Evolutionary conservation across 2,329 filamentous ascomycete genomes (phyloP).

Genomic region (Bipolaris cookei): DNA sequence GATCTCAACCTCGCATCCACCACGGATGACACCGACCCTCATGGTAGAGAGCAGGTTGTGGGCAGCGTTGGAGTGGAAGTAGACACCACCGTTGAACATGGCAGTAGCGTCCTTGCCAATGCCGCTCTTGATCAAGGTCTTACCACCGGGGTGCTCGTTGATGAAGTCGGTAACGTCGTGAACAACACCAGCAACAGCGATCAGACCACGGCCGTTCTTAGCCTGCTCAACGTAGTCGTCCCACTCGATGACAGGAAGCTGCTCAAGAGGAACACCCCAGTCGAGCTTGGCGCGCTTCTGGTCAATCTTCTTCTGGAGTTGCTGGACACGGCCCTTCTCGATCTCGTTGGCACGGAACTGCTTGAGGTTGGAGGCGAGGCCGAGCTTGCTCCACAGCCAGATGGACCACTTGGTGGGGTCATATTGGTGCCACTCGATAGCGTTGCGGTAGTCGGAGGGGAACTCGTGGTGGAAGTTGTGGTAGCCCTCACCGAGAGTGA

Average conservation of each 20-base stretch:
- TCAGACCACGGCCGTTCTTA: constrained; percentile 51
- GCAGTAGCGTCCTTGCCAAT: constrained; percentile 54
- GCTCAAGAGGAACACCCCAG: constrained; percentile 53
- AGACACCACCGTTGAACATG: constrained; percentile 55
- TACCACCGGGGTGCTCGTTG: constrained; percentile 53
- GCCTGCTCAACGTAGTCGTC: constrained; percentile 53
- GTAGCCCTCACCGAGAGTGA: constrained; percentile 54
- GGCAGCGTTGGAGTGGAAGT: constrained; percentile 52
- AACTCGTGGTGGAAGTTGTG: constrained; percentile 57
- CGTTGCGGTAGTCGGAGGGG: constrained; percentile 54
- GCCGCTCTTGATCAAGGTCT: constrained; percentile 51
- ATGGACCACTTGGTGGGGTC: constrained; percentile 56
- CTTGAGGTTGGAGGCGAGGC: constrained; percentile 53
- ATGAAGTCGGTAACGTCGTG: constrained; percentile 54
- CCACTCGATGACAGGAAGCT: constrained; percentile 54
- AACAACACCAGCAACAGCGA: constrained; percentile 52
- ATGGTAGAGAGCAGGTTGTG: constrained; percentile 42
- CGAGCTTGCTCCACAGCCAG: constrained; percentile 53
- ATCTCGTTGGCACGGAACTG: constrained; percentile 55
- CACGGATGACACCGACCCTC: constrained; percentile 51
- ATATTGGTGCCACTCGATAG: constrained; percentile 52
- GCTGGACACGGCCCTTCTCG: constrained; percentile 54
- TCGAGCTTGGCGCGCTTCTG: constrained; percentile 53
- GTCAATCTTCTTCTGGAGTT: constrained; percentile 55
- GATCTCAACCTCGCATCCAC: constrained; percentile 53